Base-by-base conservation (phyloP, 2,329 filamentous ascomycete genomes). In the Proliferodiscus dingleyae region DNA sequence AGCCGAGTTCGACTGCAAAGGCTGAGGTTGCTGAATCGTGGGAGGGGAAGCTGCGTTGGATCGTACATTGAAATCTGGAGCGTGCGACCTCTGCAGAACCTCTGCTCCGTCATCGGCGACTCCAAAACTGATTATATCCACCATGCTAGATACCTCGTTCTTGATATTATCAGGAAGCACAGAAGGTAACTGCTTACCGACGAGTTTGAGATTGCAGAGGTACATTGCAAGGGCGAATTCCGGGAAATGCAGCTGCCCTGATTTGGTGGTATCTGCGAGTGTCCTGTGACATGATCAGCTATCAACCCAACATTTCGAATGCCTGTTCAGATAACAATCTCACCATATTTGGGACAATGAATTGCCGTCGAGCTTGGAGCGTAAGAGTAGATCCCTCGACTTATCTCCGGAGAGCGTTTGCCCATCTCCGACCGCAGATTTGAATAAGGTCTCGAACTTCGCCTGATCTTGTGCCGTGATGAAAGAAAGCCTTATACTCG, bases 151-250 rank as follows among this genome's bases (percentile, higher is more conserved):
- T 15, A 98, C 93, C 66, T 98, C 93, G 60, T 98, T 98, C 71
- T 83, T 86, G 54, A 98, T 83, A 48, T 81, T 85, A 24, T 96
- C 89, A 0, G 93, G 93, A 8, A 98, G 74, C 5, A 64, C 66
- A 2, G 74, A 62, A 0, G 93, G 93, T 19, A 98, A 68, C 1
- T 83, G 73, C 67, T 95, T 95, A 48, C 89, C 89, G 1, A 88
- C 93, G 47, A 97, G 74, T 65, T 85, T 93, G 56, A 98, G 64
- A 63, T 97, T 98, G 74, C 93, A 98, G 24, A 98, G 80, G 60
- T 98, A 98, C 93, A 98, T 97, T 51, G 93, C 88, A 47, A 98
- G 74, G 6, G 93, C 93, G 56, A 98, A 98, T 68, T 98, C 93
- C 33, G 93, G 93, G 64, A 98, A 98, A 63, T 96, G 85, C 24